Percentiles rank a stretch among this genome's conserved stretches.
phyloP scores from a whole-genome alignment of 345 rosid species.

The Draba incana region DNA sequence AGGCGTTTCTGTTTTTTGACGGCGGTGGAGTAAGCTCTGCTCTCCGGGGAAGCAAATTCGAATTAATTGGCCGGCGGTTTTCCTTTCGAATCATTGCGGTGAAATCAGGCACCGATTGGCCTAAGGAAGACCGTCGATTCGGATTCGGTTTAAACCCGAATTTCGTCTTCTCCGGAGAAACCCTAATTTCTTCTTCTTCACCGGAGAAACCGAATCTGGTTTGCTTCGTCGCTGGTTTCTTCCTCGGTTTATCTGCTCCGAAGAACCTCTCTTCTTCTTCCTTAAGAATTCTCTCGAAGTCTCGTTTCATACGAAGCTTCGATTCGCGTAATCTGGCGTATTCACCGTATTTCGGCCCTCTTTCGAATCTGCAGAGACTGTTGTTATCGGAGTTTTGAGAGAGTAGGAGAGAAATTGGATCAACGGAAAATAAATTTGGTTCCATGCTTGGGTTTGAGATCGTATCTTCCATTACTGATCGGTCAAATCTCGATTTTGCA shows the following conservation, averaged over 20 bases:
- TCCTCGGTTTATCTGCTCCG: slow-evolving; percentile 40
- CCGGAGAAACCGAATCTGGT: slow-evolving; percentile 46
- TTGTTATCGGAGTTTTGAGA: slow-evolving; percentile 53
- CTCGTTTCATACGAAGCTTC: slow-evolving; percentile 54
- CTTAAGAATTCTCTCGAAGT: slow-evolving; percentile 39
- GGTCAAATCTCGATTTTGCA: neutral
- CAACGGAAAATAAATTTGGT: slow-evolving; percentile 48
- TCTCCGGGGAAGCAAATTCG: slow-evolving; percentile 30
- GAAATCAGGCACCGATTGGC: slow-evolving; percentile 86
- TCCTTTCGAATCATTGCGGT: slow-evolving; percentile 70
- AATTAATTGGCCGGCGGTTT: slow-evolving; percentile 60
- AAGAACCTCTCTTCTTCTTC: slow-evolving; percentile 38
- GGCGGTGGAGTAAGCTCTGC: slow-evolving; percentile 56
- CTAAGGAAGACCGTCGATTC: slow-evolving; percentile 42
- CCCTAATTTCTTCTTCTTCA: slow-evolving; percentile 51
- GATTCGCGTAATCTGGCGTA: slow-evolving; percentile 77
- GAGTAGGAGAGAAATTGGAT: slow-evolving; percentile 63
- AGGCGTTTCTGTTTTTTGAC: slow-evolving; percentile 42
- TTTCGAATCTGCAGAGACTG: slow-evolving; percentile 51
- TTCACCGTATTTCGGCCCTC: slow-evolving; percentile 81
- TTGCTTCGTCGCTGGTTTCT: slow-evolving; percentile 53
- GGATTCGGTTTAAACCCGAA: slow-evolving; percentile 44
- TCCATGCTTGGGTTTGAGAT: slow-evolving; percentile 44
- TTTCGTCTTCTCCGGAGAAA: slow-evolving; percentile 49
- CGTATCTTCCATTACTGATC: slow-evolving; percentile 46